Base-by-base conservation (phyloP, 345 rosid genomes). In the Rhizophora apiculata region DNA sequence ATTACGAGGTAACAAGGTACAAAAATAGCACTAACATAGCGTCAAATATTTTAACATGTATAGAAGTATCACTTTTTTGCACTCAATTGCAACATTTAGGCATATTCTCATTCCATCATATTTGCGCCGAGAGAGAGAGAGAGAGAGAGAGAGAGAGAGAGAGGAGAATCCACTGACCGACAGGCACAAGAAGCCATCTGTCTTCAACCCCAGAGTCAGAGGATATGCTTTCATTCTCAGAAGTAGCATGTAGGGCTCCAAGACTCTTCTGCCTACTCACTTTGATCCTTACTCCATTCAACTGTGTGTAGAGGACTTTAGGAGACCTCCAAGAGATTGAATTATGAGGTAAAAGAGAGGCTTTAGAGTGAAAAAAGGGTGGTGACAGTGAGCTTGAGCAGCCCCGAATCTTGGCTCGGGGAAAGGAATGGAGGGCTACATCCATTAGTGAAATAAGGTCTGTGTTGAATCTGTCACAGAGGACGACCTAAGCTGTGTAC, bases 131-230 rank as follows among this genome's bases (percentile, higher is more conserved):
- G 11, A 10, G 2, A 39, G 0, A 39, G 11, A 39, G 11, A 39
- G 8, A 34, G 8, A 34, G 8, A 34, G 10, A 8, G 9, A 37
- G 11, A 37, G 2, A 10, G 30, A 9, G 51, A 36, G 61, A 19
- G 2, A 6, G 27, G 43, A 53, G 24, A 54, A 60, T 13, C 30
- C 5, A 63, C 85, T 68, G 62, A 88, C 96, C 97, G 65, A 86
- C 89, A n/a, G 96, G 97, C 75, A 84, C 81, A 69, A 88, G 96
- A 82, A 94, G 85, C 97, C 97, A 94, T 71, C 85, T 85, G 39
- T 82, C 85, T 48, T 76, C 68, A 61, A 60, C 79, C 59, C 39
- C 58, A 13, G 87, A 46, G 32, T 84, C 58, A 13, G 86, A 46
- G 36, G 84, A 26, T 54, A 80, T 66, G 60, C 59, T 72, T 20